Percentiles rank a stretch among this genome's conserved stretches.
phyloP scores from a whole-genome alignment of 2,329 filamentous ascomycete genomes.

The Aspergillus novofumigatus region DNA sequence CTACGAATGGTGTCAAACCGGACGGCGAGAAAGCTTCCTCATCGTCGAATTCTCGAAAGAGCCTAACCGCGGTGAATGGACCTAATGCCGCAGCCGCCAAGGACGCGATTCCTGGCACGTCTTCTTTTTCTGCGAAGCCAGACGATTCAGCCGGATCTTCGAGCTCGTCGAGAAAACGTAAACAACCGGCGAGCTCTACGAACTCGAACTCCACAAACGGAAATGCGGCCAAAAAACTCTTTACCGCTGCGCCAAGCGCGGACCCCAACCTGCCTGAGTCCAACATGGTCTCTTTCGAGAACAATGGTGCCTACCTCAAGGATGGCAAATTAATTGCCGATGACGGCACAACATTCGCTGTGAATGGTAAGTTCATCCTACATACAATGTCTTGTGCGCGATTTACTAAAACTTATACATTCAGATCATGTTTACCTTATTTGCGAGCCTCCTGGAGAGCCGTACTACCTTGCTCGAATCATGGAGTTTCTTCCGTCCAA shows the following conservation, averaged over 20 bases:
- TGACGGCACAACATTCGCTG: constrained; percentile 75
- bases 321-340: constrained; percentile 80
- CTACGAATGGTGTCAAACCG: constrained; percentile 29
- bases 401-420: constrained; percentile 5
- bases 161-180: constrained; percentile 73
- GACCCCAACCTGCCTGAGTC: constrained; percentile 51
- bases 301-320: constrained; percentile 63
- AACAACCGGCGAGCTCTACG: constrained; percentile 55
- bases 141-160: constrained; percentile 40
- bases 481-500: constrained; percentile 94
- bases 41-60: constrained; percentile 37
- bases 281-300: constrained; percentile 86
- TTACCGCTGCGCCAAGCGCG: constrained; percentile 32
- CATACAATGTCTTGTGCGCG: constrained; percentile 12
- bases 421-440: constrained; percentile 85
- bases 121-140: constrained; percentile 53
- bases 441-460: constrained; percentile 94
- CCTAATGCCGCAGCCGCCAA: constrained; percentile 30
- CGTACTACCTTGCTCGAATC: constrained; percentile 94
- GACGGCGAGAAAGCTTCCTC: constrained; percentile 38
- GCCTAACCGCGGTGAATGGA: constrained; percentile 33
- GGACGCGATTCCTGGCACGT: constrained; percentile 54
- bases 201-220: constrained; percentile 29
- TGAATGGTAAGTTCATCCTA: constrained; percentile 68
- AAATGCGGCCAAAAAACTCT: constrained; percentile 32